A percentile compares a stretch with the other conserved stretches of the same genome.
Conservation (phyloP, 2,329 filamentous ascomycete species). For the Leptodontidium sp. region DNA sequence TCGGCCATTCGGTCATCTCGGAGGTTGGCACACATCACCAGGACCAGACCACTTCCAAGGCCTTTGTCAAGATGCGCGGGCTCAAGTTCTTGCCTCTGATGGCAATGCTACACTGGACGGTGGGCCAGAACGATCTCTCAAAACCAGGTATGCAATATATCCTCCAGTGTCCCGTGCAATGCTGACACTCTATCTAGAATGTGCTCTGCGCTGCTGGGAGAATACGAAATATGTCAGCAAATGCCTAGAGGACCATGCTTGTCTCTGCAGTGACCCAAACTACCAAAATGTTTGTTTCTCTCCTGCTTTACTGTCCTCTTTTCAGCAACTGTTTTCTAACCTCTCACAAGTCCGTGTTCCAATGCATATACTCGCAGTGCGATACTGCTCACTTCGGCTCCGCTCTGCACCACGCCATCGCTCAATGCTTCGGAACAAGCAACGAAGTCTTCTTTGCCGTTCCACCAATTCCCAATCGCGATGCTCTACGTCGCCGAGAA, state of each 20-base stretch:
- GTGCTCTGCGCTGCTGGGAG: constrained; percentile 48
- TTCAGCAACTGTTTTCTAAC: background rate
- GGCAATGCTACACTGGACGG: constrained; percentile 27
- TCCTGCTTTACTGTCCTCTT: background rate
- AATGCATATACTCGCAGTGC: constrained; percentile 50
- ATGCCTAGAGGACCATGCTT: constrained; percentile 42
- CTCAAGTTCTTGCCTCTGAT: constrained; percentile 28
- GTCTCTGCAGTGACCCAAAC: constrained; percentile 46
- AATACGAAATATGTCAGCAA: constrained; percentile 48
- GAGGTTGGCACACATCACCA: background rate
- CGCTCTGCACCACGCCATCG: constrained; percentile 47
- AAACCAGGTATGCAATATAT: constrained; percentile 31
- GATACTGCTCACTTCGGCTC: constrained; percentile 46
- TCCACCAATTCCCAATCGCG: constrained; percentile 42
- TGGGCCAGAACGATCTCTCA: constrained; percentile 29
- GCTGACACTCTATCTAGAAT: constrained; percentile 38
- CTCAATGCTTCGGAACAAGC: constrained; percentile 41
- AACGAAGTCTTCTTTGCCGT: constrained; percentile 35
- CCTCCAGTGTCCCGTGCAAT: background rate
- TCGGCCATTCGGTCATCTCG: background rate
- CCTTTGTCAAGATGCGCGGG: constrained; percentile 23
- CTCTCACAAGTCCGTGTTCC: constrained; percentile 44
- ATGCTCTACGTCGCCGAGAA: constrained; percentile 44
- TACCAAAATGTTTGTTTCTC: constrained; percentile 46
- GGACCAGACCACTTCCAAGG: background rate